phyloP scores from a whole-genome alignment of 441 rosid genomes.

The Gossypium lobatum region DNA sequence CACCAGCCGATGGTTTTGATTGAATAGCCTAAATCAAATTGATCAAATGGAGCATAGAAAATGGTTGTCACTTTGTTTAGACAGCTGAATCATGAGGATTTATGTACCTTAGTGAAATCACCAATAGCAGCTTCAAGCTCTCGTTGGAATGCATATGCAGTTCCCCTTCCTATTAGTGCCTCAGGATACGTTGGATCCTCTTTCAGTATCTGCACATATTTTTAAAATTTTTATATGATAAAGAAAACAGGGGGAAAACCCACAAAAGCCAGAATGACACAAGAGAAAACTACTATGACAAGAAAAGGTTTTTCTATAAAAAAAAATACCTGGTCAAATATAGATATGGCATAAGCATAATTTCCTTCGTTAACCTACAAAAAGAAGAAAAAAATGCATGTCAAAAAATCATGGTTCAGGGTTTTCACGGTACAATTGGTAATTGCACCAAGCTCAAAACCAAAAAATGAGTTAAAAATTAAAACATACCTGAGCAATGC shows the following conservation, averaged over 20 bases:
- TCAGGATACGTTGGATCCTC: slow-evolving; percentile 91
- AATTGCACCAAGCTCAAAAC: slow-evolving; percentile 7
- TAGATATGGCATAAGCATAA: slow-evolving; percentile 72
- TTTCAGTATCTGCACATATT: slow-evolving; percentile 55
- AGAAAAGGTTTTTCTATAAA: slow-evolving; percentile 10
- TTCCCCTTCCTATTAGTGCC: slow-evolving; percentile 97
- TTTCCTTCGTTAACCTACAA: slow-evolving; percentile 96
- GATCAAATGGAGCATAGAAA: slow-evolving; percentile 14
- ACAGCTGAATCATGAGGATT: neutral
- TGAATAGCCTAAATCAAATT: slow-evolving; percentile 62
- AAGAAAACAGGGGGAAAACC: slow-evolving; percentile 7
- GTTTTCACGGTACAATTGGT: slow-evolving; percentile 5
- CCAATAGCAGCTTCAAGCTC: slow-evolving; percentile 83
- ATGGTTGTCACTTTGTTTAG: slow-evolving; percentile 7
- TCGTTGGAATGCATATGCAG: slow-evolving; percentile 90
- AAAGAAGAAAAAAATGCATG: slow-evolving; percentile 9
- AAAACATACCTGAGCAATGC: slow-evolving; percentile 79
- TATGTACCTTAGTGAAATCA: slow-evolving; percentile 84
- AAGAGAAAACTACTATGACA: slow-evolving; percentile 10
- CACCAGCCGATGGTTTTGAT: slow-evolving; percentile 87
- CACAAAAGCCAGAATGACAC: slow-evolving; percentile 11
- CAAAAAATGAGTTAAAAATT: slow-evolving; percentile 7
- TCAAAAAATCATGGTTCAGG: slow-evolving; percentile 20
- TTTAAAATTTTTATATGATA: slow-evolving; percentile 8
- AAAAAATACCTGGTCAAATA: slow-evolving; percentile 77